phyloP scores from a whole-genome alignment of 225 moss, liverwort and hornwort genomes.

The Takakia lepidozioides region DNA sequence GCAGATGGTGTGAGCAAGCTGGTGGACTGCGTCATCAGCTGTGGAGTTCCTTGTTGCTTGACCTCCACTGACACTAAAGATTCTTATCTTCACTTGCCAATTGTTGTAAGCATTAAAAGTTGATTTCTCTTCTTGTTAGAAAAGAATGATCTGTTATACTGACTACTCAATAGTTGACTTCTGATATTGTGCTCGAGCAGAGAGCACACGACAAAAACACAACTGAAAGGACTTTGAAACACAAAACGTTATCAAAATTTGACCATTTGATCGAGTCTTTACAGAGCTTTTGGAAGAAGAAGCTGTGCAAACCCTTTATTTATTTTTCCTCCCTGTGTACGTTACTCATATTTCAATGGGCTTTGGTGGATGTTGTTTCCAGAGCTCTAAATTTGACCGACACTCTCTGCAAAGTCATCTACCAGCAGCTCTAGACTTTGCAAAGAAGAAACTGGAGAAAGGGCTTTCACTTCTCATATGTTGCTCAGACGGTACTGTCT shows the following conservation, averaged over 20 bases:
- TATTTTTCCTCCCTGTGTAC: neutral
- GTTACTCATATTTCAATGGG: neutral
- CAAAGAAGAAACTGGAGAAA: conserved; percentile 39
- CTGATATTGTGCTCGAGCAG: no score
- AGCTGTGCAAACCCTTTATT: neutral
- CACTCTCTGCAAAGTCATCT: conserved; percentile 61
- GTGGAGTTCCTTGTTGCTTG: conserved; percentile 28
- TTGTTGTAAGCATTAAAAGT: conserved; percentile 38
- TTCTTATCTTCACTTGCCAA: conserved; percentile 52
- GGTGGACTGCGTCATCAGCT: conserved; percentile 60
- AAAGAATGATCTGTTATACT: no score
- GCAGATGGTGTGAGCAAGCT: conserved; percentile 29
- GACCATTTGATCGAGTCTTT: no score
- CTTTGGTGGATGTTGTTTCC: conserved; percentile 2
- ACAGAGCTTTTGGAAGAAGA: no score
- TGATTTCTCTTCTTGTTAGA: no score
- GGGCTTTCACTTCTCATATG: conserved; percentile 48
- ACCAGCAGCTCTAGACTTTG: conserved; percentile 51
- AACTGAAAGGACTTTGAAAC: no score
- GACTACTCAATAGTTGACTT: no score
- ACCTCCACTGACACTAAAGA: conserved; percentile 17
- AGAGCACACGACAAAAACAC: no score
- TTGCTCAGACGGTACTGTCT: conserved; percentile 74
- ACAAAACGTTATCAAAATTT: no score
- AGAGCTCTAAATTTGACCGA: conserved; percentile 84